phyloP scores from a whole-genome alignment of 1,284 basidiomycete species.

The Malassezia globosa region DNA sequence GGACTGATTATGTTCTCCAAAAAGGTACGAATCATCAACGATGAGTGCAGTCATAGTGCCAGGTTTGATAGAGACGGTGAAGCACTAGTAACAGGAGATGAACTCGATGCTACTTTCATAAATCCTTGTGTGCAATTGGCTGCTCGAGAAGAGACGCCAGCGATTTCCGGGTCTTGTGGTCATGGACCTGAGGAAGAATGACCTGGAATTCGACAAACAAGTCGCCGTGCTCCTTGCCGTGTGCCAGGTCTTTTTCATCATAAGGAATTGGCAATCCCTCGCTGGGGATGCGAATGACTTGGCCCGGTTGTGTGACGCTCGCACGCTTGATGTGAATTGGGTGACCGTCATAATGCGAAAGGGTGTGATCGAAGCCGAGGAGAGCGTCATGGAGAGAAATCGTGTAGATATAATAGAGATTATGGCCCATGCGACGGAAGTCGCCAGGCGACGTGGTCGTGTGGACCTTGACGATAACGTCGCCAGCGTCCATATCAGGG shows the following conservation, averaged over 20 bases:
- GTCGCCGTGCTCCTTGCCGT: slow-evolving; percentile 29
- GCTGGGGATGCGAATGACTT: slow-evolving; percentile 25
- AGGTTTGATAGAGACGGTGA: too few relatives aligned
- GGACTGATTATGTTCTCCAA: too few relatives aligned
- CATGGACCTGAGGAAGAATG: slow-evolving; percentile 24
- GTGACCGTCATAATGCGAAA: slow-evolving; percentile 40
- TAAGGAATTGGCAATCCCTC: slow-evolving; percentile 41
- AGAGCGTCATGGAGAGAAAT: slow-evolving; percentile 41
- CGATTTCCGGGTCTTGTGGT: neutral
- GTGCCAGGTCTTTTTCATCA: slow-evolving; percentile 17
- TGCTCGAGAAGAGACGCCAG: neutral
- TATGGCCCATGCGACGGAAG: slow-evolving; percentile 31
- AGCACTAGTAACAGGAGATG: too few relatives aligned
- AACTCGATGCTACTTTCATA: too few relatives aligned
- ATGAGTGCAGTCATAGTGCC: too few relatives aligned
- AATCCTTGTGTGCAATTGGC: neutral
- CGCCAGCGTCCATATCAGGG: slow-evolving; percentile 40
- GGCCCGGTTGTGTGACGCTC: slow-evolving; percentile 36
- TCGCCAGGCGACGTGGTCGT: slow-evolving; percentile 24
- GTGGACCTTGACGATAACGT: slow-evolving; percentile 34
- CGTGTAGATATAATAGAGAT: slow-evolving; percentile 36
- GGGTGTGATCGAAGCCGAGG: slow-evolving; percentile 34
- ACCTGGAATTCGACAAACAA: slow-evolving; percentile 40
- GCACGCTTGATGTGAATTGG: slow-evolving; percentile 26
- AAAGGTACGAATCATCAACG: too few relatives aligned